phyloP scores from a whole-genome alignment of 805 yeast genomes.

The Metschnikowia colocasiae region DNA sequence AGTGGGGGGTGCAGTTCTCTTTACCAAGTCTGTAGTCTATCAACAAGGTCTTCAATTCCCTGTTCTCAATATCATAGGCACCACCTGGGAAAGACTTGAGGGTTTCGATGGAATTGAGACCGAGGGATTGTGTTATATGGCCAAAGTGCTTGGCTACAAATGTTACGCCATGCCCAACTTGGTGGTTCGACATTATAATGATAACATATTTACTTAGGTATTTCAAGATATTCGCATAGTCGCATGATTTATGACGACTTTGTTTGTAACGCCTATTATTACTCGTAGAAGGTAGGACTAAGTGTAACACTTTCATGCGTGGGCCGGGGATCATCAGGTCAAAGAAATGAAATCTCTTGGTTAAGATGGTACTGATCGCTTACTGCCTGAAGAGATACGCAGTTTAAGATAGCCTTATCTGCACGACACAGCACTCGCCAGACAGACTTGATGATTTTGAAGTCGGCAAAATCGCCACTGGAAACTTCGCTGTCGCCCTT shows the following conservation, averaged over 20 bases:
- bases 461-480: slow-evolving; percentile 40
- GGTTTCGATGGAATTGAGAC: slow-evolving; percentile 56
- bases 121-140: slow-evolving; percentile 50
- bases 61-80: slow-evolving; percentile 43
- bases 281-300: too few relatives aligned
- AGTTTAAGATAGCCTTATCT: slow-evolving; percentile 24
- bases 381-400: slow-evolving; percentile 28
- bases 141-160: slow-evolving; percentile 40
- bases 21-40: slow-evolving; percentile 40
- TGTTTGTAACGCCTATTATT: too few relatives aligned
- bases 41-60: slow-evolving; percentile 48
- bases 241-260: too few relatives aligned
- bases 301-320: too few relatives aligned
- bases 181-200: slow-evolving; percentile 34
- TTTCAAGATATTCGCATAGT: too few relatives aligned
- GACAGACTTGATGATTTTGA: slow-evolving; percentile 39
- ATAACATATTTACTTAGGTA: background rate
- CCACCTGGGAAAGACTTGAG: slow-evolving; percentile 44
- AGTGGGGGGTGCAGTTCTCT: slow-evolving; percentile 52
- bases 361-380: slow-evolving; percentile 23
- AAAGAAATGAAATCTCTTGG: slow-evolving; percentile 19
- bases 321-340: background rate
- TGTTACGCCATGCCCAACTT: slow-evolving; percentile 51
- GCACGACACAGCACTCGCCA: slow-evolving; percentile 37
- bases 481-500: slow-evolving; percentile 5